Percentiles rank a stretch among this genome's conserved stretches.
phyloP scores from a whole-genome alignment of 108 stramenopile genomes.

The Discostella stelligeroides region DNA sequence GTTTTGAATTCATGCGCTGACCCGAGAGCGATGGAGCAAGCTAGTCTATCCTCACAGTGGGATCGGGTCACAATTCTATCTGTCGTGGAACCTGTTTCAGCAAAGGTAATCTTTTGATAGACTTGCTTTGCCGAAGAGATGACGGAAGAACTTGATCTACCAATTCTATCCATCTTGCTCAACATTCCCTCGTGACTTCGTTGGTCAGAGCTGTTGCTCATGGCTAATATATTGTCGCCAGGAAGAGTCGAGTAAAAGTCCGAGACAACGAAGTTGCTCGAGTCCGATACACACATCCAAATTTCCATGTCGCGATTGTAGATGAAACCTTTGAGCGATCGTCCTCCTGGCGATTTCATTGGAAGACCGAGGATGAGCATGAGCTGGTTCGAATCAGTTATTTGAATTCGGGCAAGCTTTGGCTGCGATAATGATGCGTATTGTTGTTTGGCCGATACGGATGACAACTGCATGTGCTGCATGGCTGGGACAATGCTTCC shows the following conservation, averaged over 20 bases:
- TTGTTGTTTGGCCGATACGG: slow-evolving; percentile 12
- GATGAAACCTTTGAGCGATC: slow-evolving; percentile 77
- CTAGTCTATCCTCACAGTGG: slow-evolving; percentile 90
- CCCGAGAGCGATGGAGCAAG: slow-evolving; percentile 75
- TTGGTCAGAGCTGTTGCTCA: slow-evolving; percentile 5
- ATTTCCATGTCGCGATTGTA: slow-evolving; percentile 69
- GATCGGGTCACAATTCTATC: slow-evolving; percentile 60
- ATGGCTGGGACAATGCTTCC: slow-evolving; percentile 79
- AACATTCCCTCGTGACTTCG: slow-evolving; percentile 45
- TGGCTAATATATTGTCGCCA: slow-evolving; percentile 6
- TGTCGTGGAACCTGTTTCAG: slow-evolving; percentile 20
- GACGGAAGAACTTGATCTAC: slow-evolving; percentile 54
- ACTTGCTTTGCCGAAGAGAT: slow-evolving; percentile 49
- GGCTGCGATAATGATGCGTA: slow-evolving; percentile 45
- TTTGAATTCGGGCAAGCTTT: slow-evolving; percentile 65
- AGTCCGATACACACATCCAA: slow-evolving; percentile 83
- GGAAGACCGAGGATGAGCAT: slow-evolving; percentile 63
- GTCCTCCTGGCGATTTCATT: slow-evolving; percentile 47
- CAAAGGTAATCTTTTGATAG: slow-evolving; percentile 29
- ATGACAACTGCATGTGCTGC: slow-evolving; percentile 73
- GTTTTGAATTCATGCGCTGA: slow-evolving; percentile 66
- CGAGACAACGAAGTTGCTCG: slow-evolving; percentile 76
- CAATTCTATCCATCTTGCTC: slow-evolving; percentile 65
- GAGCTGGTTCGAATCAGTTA: slow-evolving; percentile 68
- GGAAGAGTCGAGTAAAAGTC: slow-evolving; percentile 80